Evolutionary conservation across 208 protist species (phyloP).

Genomic region (Leishmania martiniquensis): DNA sequence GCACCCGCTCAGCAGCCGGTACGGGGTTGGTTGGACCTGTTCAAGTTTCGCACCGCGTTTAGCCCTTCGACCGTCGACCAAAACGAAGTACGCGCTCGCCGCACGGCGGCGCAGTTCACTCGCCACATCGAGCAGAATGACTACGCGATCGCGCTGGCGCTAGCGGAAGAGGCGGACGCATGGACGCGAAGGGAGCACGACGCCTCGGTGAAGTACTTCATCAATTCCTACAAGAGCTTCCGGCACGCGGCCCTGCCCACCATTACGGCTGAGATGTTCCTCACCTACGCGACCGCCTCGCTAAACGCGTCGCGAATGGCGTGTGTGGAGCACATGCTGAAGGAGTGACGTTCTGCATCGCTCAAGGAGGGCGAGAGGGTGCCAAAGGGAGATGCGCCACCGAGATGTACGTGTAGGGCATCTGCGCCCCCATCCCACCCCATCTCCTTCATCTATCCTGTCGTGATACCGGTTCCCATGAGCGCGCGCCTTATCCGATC

Average conservation of each 20-base stretch:
- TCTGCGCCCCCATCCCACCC: neutral
- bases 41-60: constrained; percentile 83
- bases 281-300: constrained; percentile 62
- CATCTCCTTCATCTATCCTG: neutral
- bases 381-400: too few relatives aligned
- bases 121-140: constrained; percentile 63
- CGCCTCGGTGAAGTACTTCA: constrained; percentile 43
- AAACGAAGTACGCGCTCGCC: constrained; percentile 50
- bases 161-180: constrained; percentile 60
- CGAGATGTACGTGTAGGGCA: neutral
- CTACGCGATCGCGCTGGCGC: constrained; percentile 56
- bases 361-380: neutral
- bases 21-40: constrained; percentile 75
- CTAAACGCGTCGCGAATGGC: constrained; percentile 73
- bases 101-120: constrained; percentile 54
- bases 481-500: neutral
- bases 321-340: constrained; percentile 81
- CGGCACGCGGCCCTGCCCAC: constrained; percentile 52
- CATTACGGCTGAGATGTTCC: constrained; percentile 75
- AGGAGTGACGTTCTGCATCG: constrained; percentile 33
- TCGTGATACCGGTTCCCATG: neutral
- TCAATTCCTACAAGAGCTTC: constrained; percentile 59
- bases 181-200: constrained; percentile 47
- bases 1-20: constrained; percentile 57
- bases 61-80: constrained; percentile 66